Evolutionary conservation across 2,329 filamentous ascomycete genomes (phyloP).

Genomic region (Monosporascus ibericus): DNA sequence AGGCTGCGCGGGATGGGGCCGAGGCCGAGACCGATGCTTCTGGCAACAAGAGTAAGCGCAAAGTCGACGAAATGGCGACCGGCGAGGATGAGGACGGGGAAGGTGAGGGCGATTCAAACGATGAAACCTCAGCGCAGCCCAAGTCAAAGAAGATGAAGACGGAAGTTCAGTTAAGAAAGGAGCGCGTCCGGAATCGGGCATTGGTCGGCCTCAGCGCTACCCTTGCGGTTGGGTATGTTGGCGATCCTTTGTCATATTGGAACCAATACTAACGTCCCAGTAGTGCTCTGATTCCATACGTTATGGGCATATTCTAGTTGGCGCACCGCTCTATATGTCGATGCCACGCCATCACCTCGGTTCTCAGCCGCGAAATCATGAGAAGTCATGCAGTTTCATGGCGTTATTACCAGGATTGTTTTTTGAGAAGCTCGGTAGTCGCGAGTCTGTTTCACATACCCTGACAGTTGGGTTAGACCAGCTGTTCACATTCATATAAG

Average conservation of each 20-base stretch:
- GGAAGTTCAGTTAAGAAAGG: conserved; percentile 74
- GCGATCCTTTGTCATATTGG: neutral
- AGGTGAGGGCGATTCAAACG: conserved; percentile 35
- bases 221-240: conserved; percentile 80
- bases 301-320: conserved; percentile 44
- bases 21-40: conserved; percentile 31
- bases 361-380: neutral
- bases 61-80: conserved; percentile 65
- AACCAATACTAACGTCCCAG: neutral
- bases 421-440: conserved; percentile 5
- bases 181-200: conserved; percentile 80
- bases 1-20: conserved; percentile 45
- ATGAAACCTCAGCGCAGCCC: conserved; percentile 35
- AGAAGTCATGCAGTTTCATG: neutral
- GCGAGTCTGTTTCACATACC: conserved; percentile 17
- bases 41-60: conserved; percentile 60
- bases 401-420: neutral
- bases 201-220: conserved; percentile 81
- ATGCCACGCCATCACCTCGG: neutral
- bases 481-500: conserved; percentile 10
- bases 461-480: conserved; percentile 7
- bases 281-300: conserved; percentile 43
- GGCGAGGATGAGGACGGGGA: conserved; percentile 55
- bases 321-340: neutral
- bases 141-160: conserved; percentile 73